Percentiles rank a stretch among this genome's conserved stretches.
These are phyloP conservation scores for Phytophthora kernoviae DNA, from an alignment of 352 stramenopile species.

Conservation along the genomic window DNA sequence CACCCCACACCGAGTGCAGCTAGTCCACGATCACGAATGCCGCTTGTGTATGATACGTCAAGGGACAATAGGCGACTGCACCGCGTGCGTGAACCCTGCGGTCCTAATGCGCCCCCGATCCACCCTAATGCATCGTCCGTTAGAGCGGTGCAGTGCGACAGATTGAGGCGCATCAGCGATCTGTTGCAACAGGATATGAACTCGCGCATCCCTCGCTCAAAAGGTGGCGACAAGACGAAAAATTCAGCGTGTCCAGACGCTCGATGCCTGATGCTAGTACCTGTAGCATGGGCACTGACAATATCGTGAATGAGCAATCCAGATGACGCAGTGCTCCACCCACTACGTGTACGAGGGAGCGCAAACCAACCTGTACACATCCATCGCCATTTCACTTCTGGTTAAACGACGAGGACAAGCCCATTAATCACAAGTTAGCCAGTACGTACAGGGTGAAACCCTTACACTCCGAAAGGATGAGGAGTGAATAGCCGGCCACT, in stretches of 20 bases:
- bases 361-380: slow-evolving; percentile 64
- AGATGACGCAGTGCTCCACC: slow-evolving; percentile 51
- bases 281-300: slow-evolving; percentile 66
- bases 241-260: slow-evolving; percentile 54
- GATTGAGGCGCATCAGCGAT: slow-evolving; percentile 58
- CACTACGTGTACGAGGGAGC: slow-evolving; percentile 67
- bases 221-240: slow-evolving; percentile 62
- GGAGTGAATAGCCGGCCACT: slow-evolving; percentile 41
- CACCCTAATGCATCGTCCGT: slow-evolving; percentile 78
- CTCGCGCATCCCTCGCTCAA: slow-evolving; percentile 59
- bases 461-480: slow-evolving; percentile 63
- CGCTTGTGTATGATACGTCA: slow-evolving; percentile 64
- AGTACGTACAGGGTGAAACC: slow-evolving; percentile 44
- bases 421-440: background rate
- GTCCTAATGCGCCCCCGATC: slow-evolving; percentile 66
- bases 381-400: background rate
- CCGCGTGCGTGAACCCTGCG: slow-evolving; percentile 67
- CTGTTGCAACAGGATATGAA: slow-evolving; percentile 78
- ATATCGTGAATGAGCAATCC: slow-evolving; percentile 50
- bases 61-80: slow-evolving; percentile 67
- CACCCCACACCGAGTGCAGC: slow-evolving; percentile 55
- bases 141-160: slow-evolving; percentile 59
- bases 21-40: slow-evolving; percentile 67
- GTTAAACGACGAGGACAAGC: background rate
- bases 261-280: slow-evolving; percentile 76